Percentiles rank a stretch among this genome's conserved stretches.
phyloP scores from a whole-genome alignment of 352 stramenopile species.

The Phytophthora hybrid region DNA sequence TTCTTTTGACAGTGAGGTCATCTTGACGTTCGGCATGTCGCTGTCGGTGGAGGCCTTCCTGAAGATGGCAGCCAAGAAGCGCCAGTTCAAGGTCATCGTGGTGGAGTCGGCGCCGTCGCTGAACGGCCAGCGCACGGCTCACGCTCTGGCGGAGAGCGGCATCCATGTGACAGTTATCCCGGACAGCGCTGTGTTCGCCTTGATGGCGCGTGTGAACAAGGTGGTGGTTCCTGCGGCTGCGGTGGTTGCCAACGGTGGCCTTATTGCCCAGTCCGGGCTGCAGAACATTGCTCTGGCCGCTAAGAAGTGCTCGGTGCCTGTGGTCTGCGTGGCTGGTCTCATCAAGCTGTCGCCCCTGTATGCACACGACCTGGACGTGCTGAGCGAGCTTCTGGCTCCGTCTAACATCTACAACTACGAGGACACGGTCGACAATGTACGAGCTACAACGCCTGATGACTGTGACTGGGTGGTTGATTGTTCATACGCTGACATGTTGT shows the following conservation, averaged over 20 bases:
- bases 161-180: slow-evolving; percentile 97
- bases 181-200: slow-evolving; percentile 97
- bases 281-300: slow-evolving; percentile 97
- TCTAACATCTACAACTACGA: slow-evolving; percentile 92
- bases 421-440: slow-evolving; percentile 89
- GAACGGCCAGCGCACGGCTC: slow-evolving; percentile 92
- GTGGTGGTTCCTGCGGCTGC: slow-evolving; percentile 95
- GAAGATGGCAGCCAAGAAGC: slow-evolving; percentile 91
- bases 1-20: slow-evolving; percentile 85
- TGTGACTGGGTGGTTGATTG: neutral
- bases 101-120: slow-evolving; percentile 94
- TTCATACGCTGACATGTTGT: slow-evolving; percentile 20
- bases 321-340: slow-evolving; percentile 97
- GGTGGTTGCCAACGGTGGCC: slow-evolving; percentile 97
- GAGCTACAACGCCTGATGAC: slow-evolving; percentile 3
- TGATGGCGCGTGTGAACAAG: slow-evolving; percentile 99
- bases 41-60: slow-evolving; percentile 93
- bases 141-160: slow-evolving; percentile 88
- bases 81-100: slow-evolving; percentile 97
- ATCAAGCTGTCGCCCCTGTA: slow-evolving; percentile 99
- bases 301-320: slow-evolving; percentile 96
- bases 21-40: slow-evolving; percentile 95
- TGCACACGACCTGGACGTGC: slow-evolving; percentile 97
- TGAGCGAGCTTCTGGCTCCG: slow-evolving; percentile 92
- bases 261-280: slow-evolving; percentile 95